Base-by-base conservation (phyloP, 805 yeast species). In the Wickerhamomyces queroliae region DNA sequence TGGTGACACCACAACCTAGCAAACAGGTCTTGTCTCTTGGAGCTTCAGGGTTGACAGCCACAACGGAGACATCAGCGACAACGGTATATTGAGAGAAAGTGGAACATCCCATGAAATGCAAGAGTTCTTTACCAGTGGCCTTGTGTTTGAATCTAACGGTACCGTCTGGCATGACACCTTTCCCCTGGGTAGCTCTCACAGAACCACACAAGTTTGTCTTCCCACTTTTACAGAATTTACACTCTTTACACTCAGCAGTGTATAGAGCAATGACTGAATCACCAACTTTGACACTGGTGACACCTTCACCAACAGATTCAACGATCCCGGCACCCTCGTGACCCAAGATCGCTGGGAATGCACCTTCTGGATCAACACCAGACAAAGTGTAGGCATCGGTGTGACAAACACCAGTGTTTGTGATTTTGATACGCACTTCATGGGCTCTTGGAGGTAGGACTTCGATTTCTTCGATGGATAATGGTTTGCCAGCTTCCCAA, bases 281-380 rank as follows among this genome's bases (percentile, higher is more conserved):
- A 51, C 99, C 99, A 28, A 72, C 81, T 68, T 88, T 85, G 53
- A 91, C 96, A 56, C 66, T 76, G 45, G 89, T 80, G 44, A 93
- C 99, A 49, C 86, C 97, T 59, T 85, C 95, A 56, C 99, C 99
- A 32, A 93, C 75, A 38, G 88, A 76, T 70, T 91, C 99, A 33
- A 93, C 98, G 46, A 87, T 71, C 58, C 99, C 99, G 29, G 97
- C 96, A 66, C 97, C 96, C 66, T 93, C 99, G 66, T 93, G 99
- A 46, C 99, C 99, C 55, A 95, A 73, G 45, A 93, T 69, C 16
- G 80, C 83, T 15, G 98, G 98, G 76, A 89, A 89, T 12, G 83
- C 85, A 54, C 98, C 99, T 68, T 93, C 99, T 40, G 98, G 93
- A 64, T 93, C 99, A 41, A 70, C 75, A 44, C 99, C 99, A 36